A percentile compares a stretch with the other conserved stretches of the same genome.
Evolutionary conservation across 768 basidiomycete species (phyloP).

Genomic region (Calocera viscosa): DNA sequence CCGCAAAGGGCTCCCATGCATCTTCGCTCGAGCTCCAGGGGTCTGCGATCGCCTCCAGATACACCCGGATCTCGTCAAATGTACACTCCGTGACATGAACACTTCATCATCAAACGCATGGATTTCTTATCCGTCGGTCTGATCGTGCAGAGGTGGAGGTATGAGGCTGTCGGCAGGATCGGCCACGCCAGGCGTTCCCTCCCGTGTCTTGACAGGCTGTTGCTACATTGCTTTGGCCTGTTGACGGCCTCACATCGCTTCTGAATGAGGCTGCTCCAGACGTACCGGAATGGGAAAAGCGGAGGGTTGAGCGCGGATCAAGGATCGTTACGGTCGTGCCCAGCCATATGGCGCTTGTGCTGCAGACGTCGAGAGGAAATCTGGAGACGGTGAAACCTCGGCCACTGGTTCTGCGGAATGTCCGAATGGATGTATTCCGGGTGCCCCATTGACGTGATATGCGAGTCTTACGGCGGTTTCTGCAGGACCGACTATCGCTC

Average conservation of each 20-base stretch:
- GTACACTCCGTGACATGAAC: not conserved
- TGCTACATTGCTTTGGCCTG: conserved; percentile 28
- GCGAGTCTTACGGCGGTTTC: too few species aligned
- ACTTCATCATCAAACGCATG: not conserved
- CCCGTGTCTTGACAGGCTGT: not conserved
- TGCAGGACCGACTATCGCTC: conserved; percentile 48
- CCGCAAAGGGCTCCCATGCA: not conserved
- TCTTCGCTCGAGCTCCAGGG: not conserved
- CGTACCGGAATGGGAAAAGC: conserved; percentile 42
- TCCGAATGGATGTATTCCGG: conserved; percentile 41
- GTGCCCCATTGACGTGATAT: not conserved
- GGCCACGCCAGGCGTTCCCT: too few species aligned
- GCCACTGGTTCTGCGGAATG: conserved; percentile 76
- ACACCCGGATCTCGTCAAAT: not conserved
- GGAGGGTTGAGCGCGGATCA: conserved; percentile 81
- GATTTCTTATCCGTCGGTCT: not conserved
- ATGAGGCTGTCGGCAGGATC: not conserved
- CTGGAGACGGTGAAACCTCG: conserved; percentile 90
- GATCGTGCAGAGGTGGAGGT: not conserved
- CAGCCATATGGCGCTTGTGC: conserved; percentile 72
- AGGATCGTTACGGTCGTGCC: conserved; percentile 80
- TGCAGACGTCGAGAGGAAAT: conserved; percentile 98
- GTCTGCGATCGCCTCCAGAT: not conserved
- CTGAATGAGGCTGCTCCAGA: conserved; percentile 9
- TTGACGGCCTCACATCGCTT: conserved; percentile 26